These are phyloP conservation scores for Fusarium brachygibbosum DNA, from an alignment of 2,329 filamentous ascomycete species.

Conservation along the genomic window DNA sequence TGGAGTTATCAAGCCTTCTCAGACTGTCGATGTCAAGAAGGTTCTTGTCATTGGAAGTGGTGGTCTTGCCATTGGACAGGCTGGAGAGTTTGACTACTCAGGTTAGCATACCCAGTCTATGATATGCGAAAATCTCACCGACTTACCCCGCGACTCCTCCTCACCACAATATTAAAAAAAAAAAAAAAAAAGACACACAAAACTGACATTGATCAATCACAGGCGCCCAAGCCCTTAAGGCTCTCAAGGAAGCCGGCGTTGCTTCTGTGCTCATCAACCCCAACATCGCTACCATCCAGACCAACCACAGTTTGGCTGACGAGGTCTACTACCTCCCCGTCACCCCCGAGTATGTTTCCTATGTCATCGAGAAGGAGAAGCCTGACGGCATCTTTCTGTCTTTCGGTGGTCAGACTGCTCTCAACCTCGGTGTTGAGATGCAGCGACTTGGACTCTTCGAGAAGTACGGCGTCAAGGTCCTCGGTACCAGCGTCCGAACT, in stretches of 20 bases:
- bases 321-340: conserved; percentile 99
- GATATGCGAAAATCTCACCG: conserved; percentile 18
- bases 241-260: conserved; percentile 94
- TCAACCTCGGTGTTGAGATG: conserved; percentile 98
- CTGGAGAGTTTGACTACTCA: conserved; percentile 98
- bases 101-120: conserved; percentile 68
- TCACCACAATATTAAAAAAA: no score
- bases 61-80: conserved; percentile 96
- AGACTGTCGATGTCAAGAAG: conserved; percentile 93
- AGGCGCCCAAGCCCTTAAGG: conserved; percentile 97
- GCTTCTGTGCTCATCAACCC: conserved; percentile 95
- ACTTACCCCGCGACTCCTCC: conserved; percentile 37
- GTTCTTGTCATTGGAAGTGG: conserved; percentile 96
- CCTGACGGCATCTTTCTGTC: conserved; percentile 98
- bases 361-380: conserved; percentile 95
- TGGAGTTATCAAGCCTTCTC: conserved; percentile 83
- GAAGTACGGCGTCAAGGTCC: conserved; percentile 93
- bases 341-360: conserved; percentile 96
- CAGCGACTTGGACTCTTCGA: conserved; percentile 95
- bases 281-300: conserved; percentile 98
- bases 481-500: conserved; percentile 94
- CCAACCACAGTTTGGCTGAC: conserved; percentile 93
- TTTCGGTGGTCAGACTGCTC: conserved; percentile 96
- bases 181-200: conserved; percentile 19
- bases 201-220: conserved; percentile 44